Evolutionary conservation across 2,329 filamentous ascomycete species (phyloP).

Genomic region (Fusarium illudens): DNA sequence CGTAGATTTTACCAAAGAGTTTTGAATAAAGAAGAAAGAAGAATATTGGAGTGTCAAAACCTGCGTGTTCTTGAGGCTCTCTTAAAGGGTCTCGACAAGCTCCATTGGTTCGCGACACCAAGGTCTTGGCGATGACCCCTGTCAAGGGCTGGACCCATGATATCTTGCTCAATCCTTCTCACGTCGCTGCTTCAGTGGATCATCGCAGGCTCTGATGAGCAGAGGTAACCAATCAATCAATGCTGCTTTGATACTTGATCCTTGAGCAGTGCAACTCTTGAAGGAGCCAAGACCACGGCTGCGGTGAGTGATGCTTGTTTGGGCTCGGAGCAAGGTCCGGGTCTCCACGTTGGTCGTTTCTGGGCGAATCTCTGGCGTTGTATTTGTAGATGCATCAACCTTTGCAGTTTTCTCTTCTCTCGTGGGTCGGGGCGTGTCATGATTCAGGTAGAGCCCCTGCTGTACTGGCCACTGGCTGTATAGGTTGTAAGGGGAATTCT

Average conservation of each 20-base stretch:
- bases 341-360: background rate
- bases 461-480: background rate
- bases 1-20: background rate
- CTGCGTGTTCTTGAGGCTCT: background rate
- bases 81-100: background rate
- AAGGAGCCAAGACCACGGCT: background rate
- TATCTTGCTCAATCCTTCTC: constrained; percentile 12
- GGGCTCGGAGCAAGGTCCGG: background rate
- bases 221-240: background rate
- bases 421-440: background rate
- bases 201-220: background rate
- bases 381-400: background rate
- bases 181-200: background rate
- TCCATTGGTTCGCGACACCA: background rate
- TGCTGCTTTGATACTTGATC: background rate
- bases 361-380: background rate
- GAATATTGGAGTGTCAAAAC: background rate
- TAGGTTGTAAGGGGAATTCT: background rate
- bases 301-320: background rate
- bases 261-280: background rate
- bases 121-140: background rate
- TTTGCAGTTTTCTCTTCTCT: background rate
- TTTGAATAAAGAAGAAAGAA: background rate
- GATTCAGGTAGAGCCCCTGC: background rate
- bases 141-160: background rate